Evolutionary conservation across 352 stramenopile species (phyloP), one percentile per base, ranked within the genome.

Genomic region (Phytophthora multivora): DNA sequence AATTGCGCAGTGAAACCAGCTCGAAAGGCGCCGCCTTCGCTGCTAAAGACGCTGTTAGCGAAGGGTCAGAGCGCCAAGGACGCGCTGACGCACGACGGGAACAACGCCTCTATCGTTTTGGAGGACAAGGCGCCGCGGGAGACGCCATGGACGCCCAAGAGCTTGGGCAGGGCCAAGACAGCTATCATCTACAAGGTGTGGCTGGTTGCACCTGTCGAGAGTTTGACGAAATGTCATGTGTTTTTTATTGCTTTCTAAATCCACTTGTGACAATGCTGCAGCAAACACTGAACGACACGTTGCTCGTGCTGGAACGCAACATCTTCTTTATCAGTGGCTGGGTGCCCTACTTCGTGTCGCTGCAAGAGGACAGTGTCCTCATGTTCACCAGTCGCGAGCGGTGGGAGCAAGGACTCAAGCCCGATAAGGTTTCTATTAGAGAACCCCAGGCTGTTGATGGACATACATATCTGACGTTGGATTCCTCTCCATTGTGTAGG

Each of bases 271-370:
- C n/a, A 52, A 59, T 49, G n/a, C 43, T 43, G n/a, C 47, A 95
- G 86, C 84, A 95, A 83, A 93, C 84, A 8, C 68, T 95, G 25
- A 95, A 95, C 53, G 86, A 95, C 61, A 93, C 80, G 49, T 63
- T 95, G 43, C 49, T 92, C 8, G 74, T 95, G 30, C 53, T 90
- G 33, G 83, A 93, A 63, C 82, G 79, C 60, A 91, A 90, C 60
- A 87, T 95, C 25, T 93, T 95, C 54, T 93, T 93, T 60, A 91
- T 93, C 61, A 74, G 54, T 42, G 84, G 88, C 51, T 95, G 86
- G 86, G 71, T 79, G 5, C 57, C 83, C 6, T 91, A 91, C 62
- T 95, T 95, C 64, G 83, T 93, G 4, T 95, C 86, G 9, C 64
- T 95, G 1, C 86, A 95, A 72, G 78, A 91, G 28, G 81, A 95